Evolutionary conservation across 1,284 basidiomycete species (phyloP), one percentile per base, ranked within the genome.

Genomic region (Omphalotus olearius): DNA sequence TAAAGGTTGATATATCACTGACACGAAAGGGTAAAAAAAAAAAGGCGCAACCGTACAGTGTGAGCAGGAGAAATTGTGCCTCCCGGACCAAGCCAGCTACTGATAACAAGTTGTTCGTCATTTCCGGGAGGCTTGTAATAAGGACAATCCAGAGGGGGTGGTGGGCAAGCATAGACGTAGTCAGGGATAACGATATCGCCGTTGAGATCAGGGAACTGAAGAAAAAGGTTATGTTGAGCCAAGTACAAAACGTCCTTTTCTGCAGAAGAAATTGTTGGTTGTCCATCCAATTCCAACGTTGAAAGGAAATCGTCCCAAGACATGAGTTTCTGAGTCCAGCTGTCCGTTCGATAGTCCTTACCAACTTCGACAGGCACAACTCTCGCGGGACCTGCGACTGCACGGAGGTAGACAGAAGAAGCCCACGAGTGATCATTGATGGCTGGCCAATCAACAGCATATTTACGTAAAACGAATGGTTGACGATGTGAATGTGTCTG

Each of bases 281-380:
- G 60, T 44, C 70, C 70, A 40, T 74, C 63, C 54, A 73, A 72
- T 43, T 80, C 73, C 6, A 91, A 73, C 13, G 69, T 69, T 4
- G 67, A 54, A 11, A 94, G 72, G 62, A 98, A 94, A 3, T 73
- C 74, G 30, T 88, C 83, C 84, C 93, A 97, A 18, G 68, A 61
- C 66, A 97, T 80, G 52, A 98, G 75, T 55, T 70, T 70, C 67
- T 97, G 96, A 0, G 79, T 78, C 96, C 96, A 99, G 43, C 82
- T 80, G 17, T 81, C 78, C 11, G 77, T 74, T 30, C 91, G 82
- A 66, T 99, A 99, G 62, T 93, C 88, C 42, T 70, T 66, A 3
- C 96, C 96, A 23, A 96, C 72, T 68, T 99, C 96, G 9, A 98
- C 84, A 4, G 96, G 96, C 1, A 98, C 89, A 6, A 92, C 68